Percentiles rank a stretch among this genome's conserved stretches.
Evolutionary conservation across 768 basidiomycete genomes (phyloP).

Genomic region (Lactifluus pinguis): DNA sequence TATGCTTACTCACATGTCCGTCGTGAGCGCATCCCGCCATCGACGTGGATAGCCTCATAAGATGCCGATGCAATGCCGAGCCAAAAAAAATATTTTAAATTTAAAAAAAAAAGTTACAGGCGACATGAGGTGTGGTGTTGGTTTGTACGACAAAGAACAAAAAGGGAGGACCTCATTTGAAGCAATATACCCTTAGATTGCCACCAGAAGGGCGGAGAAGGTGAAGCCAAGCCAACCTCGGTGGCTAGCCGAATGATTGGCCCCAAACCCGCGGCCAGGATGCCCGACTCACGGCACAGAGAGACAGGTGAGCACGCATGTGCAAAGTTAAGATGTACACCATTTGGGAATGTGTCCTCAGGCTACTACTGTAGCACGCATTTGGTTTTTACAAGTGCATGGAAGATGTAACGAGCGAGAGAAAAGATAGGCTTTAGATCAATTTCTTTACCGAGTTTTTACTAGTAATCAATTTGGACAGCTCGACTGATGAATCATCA

Average conservation of each 20-base stretch:
- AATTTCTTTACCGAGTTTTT: not conserved
- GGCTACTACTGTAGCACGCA: not conserved
- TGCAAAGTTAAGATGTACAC: not conserved
- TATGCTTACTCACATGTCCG: conserved; percentile 6
- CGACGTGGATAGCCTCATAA: not conserved
- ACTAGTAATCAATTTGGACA: not conserved
- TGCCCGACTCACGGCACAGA: not conserved
- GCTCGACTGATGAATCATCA: not conserved
- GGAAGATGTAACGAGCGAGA: not conserved
- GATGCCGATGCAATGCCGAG: no score
- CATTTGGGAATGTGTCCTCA: not conserved
- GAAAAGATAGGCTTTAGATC: not conserved
- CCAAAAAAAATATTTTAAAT: no score
- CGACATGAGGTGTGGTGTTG: no score
- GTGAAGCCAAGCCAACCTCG: no score
- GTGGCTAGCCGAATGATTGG: not conserved
- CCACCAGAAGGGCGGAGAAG: no score
- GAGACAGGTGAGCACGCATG: not conserved
- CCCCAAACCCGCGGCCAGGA: not conserved
- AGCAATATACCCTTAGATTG: no score
- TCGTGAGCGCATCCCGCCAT: not conserved
- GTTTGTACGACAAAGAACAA: no score
- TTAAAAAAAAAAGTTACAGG: no score
- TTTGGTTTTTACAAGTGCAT: not conserved
- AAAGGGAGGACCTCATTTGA: no score